These are phyloP conservation scores for Leishmania turanica DNA, from an alignment of 208 protist genomes.

Conservation along the genomic window DNA sequence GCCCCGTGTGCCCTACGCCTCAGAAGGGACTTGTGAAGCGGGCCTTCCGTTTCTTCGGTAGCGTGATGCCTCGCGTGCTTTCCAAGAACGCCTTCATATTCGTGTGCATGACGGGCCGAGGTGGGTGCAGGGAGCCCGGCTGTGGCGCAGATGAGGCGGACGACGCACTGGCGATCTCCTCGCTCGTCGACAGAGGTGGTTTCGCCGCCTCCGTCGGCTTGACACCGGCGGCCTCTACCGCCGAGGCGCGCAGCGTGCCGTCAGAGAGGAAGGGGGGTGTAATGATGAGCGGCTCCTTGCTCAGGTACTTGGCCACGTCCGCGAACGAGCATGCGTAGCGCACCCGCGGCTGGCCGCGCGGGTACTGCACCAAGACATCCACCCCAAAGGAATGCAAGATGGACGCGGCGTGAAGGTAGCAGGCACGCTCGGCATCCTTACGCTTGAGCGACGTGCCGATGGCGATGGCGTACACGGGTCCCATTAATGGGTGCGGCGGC, in stretches of 20 bases:
- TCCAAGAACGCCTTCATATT: constrained; percentile 57
- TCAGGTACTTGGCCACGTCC: constrained; percentile 12
- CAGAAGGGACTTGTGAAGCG: constrained; percentile 6
- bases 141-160: constrained; percentile 1
- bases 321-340: constrained; percentile 23
- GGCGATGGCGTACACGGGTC: constrained; percentile 39
- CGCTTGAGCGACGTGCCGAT: constrained; percentile 79
- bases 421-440: constrained; percentile 79
- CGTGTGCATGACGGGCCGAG: constrained; percentile 56
- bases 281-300: constrained; percentile 10
- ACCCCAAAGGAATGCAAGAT: constrained; percentile 49
- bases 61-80: constrained; percentile 43
- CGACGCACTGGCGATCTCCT: neutral
- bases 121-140: constrained; percentile 17
- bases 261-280: constrained; percentile 13
- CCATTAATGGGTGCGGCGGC: neutral
- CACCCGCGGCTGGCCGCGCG: constrained; percentile 46
- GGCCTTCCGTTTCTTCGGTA: constrained; percentile 30
- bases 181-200: neutral
- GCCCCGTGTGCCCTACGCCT: neutral
- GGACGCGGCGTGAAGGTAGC: constrained; percentile 79
- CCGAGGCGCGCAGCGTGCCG: constrained; percentile 5
- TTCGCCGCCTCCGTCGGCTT: constrained; percentile 4
- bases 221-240: neutral
- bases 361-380: constrained; percentile 57